A percentile compares a stretch with the other conserved stretches of the same genome.
These are phyloP conservation scores for Sugiyamaella pinicola DNA, from an alignment of 1,139 yeast genomes.

Conservation along the genomic window DNA sequence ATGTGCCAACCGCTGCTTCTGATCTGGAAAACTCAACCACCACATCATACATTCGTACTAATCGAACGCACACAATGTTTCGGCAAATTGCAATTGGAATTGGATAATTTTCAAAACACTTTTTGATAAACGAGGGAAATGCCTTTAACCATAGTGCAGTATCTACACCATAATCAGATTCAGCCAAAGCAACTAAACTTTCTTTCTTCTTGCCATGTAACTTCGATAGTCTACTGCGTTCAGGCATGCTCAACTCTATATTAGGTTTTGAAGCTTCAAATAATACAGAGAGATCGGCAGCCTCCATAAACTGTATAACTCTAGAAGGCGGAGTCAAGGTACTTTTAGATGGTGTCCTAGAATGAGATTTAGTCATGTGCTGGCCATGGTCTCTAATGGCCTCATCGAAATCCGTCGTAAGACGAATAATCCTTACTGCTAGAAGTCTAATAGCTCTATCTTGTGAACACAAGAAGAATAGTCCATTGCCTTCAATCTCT, in stretches of 20 bases:
- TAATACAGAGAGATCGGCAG: conserved; percentile 66
- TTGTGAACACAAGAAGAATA: conserved; percentile 88
- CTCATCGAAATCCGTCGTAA: conserved; percentile 83
- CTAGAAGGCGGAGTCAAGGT: conserved; percentile 68
- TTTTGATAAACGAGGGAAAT: conserved; percentile 72
- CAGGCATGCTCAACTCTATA: conserved; percentile 76
- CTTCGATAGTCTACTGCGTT: conserved; percentile 68
- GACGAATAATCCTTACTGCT: conserved; percentile 71
- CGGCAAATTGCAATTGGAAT: conserved; percentile 93
- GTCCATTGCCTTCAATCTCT: conserved; percentile 93
- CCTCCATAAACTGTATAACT: conserved; percentile 74
- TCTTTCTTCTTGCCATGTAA: conserved; percentile 58
- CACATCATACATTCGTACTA: conserved; percentile 87
- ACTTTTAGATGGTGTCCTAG: conserved; percentile 31
- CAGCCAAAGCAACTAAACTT: conserved; percentile 72
- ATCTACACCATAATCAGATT: conserved; percentile 92
- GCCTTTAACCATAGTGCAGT: conserved; percentile 92
- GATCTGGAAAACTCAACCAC: conserved; percentile 45
- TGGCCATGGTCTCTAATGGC: conserved; percentile 53
- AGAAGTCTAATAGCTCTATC: conserved; percentile 72
- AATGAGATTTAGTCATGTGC: conserved; percentile 25
- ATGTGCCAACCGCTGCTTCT: conserved; percentile 11
- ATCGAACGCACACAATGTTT: conserved; percentile 83
- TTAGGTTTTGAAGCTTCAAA: conserved; percentile 53
- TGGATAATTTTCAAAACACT: conserved; percentile 81